Evolutionary conservation across 768 basidiomycete species (phyloP), one percentile per base, ranked within the genome.

Genomic region (Termitomyces bulborhizus): DNA sequence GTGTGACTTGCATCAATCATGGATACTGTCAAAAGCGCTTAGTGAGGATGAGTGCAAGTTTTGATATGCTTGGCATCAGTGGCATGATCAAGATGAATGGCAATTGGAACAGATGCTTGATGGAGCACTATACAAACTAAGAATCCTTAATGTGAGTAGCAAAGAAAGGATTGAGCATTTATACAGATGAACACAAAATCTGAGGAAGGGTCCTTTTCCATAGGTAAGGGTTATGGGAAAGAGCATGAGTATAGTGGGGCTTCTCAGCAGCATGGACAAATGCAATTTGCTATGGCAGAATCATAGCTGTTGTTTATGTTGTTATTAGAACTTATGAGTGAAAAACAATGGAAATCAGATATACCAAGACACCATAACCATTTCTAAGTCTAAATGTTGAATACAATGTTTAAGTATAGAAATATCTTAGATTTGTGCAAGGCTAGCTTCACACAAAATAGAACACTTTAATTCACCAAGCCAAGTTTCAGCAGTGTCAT

Each of bases 1-100:
- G 77, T 75, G 53, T 79, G 76, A 54, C 75, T 76, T 4, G 76
- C 76, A 60, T 78, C 76, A 6, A 77, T 76, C 76, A 78, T 78
- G 58, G 26, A 78, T 78, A 57, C 74, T 77, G 51, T 78, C 77
- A 44, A 77, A 79, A 11, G 68, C 68, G 64, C 53, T 78, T 75
- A 0, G 76, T 76, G 15, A 79, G 71, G 29, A 66, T 65, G 3
- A 79, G 62, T 0, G 75, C 76, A 18, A 76, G 69, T 60, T 79
- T 74, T 74, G 9, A 79, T 60, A 54, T 79, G 75, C 36, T 76
- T 73, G 1, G 68, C 68, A 46, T 77, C 73, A 4, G 76, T 77
- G 7, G 77, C 77, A 57, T 79, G 77, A 58, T 77, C 76, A 8
- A 79, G 69, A 58, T 79, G 73, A 13, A 78, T 76, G 0, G 76